Conservation (phyloP, 176 grass and related monocot species). For the Oryza australiensis region DNA sequence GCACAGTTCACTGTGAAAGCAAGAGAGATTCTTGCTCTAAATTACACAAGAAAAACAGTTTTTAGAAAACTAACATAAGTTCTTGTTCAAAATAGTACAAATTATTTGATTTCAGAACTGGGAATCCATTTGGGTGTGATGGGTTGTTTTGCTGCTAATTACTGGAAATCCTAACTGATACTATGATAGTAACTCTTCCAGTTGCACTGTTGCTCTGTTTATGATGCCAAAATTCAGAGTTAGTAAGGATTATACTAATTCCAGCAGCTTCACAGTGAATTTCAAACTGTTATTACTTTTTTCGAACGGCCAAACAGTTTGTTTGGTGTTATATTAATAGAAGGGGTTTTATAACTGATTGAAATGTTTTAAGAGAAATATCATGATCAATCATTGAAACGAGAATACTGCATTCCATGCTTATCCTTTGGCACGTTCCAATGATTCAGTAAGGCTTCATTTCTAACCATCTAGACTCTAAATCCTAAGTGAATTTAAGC, state of each 20-base stretch:
- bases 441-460: not conserved
- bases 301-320: no score
- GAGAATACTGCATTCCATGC: not conserved
- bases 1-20: not conserved
- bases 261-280: not conserved
- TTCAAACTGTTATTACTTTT: not conserved
- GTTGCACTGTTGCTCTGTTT: not conserved
- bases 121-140: not conserved
- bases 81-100: not conserved
- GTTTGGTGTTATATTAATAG: no score
- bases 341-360: no score
- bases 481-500: slow-evolving; percentile 22
- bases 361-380: no score
- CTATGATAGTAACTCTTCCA: not conserved
- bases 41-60: not conserved
- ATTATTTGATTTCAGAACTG: not conserved
- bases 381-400: no score
- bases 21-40: not conserved
- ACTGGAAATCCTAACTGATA: not conserved
- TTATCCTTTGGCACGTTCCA: slow-evolving; percentile 29
- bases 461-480: slow-evolving; percentile 21
- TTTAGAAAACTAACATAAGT: not conserved
- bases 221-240: not conserved
- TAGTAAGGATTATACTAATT: not conserved
- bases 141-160: not conserved